These are phyloP conservation scores for Neurospora sp. DNA, from an alignment of 495 filamentous ascomycete genomes.

Conservation along the genomic window DNA sequence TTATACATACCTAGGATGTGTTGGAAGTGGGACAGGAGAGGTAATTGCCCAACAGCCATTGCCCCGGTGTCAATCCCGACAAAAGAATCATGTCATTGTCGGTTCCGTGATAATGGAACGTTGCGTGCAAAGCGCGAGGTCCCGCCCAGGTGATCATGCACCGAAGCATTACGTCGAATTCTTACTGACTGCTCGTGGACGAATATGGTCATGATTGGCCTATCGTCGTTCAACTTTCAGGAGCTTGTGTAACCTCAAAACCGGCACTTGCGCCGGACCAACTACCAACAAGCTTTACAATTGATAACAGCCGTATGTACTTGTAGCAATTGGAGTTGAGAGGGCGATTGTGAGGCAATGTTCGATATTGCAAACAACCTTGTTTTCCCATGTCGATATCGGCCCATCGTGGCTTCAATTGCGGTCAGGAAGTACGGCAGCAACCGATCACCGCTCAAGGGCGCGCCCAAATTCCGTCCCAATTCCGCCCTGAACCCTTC, in stretches of 20 bases:
- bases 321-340: too few relatives aligned
- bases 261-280: background rate
- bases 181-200: background rate
- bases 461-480: background rate
- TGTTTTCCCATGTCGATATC: background rate
- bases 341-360: background rate
- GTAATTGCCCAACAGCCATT: too few relatives aligned
- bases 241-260: background rate
- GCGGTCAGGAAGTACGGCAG: background rate
- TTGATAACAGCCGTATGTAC: background rate
- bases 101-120: background rate
- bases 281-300: background rate
- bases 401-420: background rate
- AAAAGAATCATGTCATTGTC: background rate
- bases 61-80: background rate
- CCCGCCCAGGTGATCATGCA: background rate
- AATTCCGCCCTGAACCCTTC: background rate
- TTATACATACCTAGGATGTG: too few relatives aligned
- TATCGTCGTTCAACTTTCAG: background rate
- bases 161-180: background rate
- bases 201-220: background rate
- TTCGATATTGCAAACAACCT: background rate
- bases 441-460: background rate
- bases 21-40: too few relatives aligned
- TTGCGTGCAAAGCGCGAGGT: background rate